phyloP scores from a whole-genome alignment of 768 basidiomycete genomes.

The Kwoniella bestiolae region DNA sequence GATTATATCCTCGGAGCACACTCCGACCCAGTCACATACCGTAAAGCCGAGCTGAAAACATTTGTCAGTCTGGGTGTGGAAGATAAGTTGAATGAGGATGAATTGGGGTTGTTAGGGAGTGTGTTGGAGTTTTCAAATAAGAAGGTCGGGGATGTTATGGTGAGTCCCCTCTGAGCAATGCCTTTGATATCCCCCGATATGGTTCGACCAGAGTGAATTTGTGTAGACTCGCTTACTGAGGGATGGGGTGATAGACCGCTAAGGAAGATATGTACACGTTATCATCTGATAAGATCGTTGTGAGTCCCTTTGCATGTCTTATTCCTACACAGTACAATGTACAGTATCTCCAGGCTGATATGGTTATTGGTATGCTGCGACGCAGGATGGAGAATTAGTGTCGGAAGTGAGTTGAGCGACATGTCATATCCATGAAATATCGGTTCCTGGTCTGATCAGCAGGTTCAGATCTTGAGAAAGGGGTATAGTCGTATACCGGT shows the following conservation, averaged over 20 bases:
- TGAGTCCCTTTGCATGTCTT: conserved; percentile 16
- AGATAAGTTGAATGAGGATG: conserved; percentile 49
- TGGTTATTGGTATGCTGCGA: background rate
- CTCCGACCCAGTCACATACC: conserved; percentile 44
- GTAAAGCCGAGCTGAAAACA: conserved; percentile 54
- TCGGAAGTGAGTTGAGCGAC: conserved; percentile 20
- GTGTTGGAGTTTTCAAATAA: conserved; percentile 53
- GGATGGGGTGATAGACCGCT: conserved; percentile 35
- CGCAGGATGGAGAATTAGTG: conserved; percentile 41
- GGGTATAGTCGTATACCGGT: conserved; percentile 52
- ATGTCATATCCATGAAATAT: no score
- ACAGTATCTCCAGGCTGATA: background rate
- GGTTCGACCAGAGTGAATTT: no score
- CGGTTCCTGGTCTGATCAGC: background rate
- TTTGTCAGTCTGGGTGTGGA: conserved; percentile 52
- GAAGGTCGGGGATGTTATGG: conserved; percentile 50
- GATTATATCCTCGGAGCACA: conserved; percentile 47
- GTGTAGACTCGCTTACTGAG: no score
- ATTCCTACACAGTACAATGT: background rate
- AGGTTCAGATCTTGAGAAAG: conserved; percentile 42
- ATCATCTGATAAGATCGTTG: conserved; percentile 48
- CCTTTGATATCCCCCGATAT: background rate
- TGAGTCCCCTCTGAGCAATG: conserved; percentile 14
- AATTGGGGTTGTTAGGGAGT: conserved; percentile 46
- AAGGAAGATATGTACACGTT: conserved; percentile 47